A percentile compares a stretch with the other conserved stretches of the same genome.
Evolutionary conservation across 495 filamentous ascomycete genomes (phyloP).

Genomic region (Aspergillus carlsbadensis): DNA sequence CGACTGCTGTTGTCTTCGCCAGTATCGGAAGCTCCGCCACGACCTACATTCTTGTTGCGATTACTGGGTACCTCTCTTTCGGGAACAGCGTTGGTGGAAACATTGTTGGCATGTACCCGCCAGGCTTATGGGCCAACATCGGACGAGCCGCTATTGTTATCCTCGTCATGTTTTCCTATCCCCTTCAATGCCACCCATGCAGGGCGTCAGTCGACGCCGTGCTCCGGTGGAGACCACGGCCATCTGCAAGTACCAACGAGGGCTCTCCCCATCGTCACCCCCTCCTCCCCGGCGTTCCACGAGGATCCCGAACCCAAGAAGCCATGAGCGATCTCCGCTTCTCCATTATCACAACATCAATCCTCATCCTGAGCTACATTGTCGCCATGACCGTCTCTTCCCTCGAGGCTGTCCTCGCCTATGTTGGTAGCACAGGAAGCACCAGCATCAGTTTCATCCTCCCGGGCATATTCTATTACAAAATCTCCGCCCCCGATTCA

Average conservation of each 20-base stretch:
- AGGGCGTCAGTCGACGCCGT: slow-evolving; percentile 91
- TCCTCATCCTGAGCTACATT: slow-evolving; percentile 80
- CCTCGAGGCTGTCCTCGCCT: slow-evolving; percentile 86
- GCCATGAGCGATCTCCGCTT: slow-evolving; percentile 86
- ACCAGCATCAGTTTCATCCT: slow-evolving; percentile 96
- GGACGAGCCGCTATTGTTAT: slow-evolving; percentile 93
- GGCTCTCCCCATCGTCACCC: slow-evolving; percentile 47
- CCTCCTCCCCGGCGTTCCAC: slow-evolving; percentile 30
- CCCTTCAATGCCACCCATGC: slow-evolving; percentile 92
- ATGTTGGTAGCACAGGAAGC: slow-evolving; percentile 90
- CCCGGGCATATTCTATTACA: slow-evolving; percentile 96
- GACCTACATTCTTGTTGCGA: slow-evolving; percentile 86
- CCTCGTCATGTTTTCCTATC: slow-evolving; percentile 95
- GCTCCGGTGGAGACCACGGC: slow-evolving; percentile 79
- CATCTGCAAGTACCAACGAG: slow-evolving; percentile 35
- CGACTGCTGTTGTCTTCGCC: slow-evolving; percentile 73
- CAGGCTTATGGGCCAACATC: slow-evolving; percentile 82
- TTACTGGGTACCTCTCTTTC: slow-evolving; percentile 94
- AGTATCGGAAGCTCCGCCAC: slow-evolving; percentile 79
- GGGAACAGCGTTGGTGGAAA: slow-evolving; percentile 84
- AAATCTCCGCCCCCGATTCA: slow-evolving; percentile 85
- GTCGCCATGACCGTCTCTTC: slow-evolving; percentile 89
- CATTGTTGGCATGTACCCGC: slow-evolving; percentile 88
- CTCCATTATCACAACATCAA: slow-evolving; percentile 80
- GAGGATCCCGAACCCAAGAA: slow-evolving; percentile 38